A percentile compares a stretch with the other conserved stretches of the same genome.
phyloP scores from a whole-genome alignment of 1,139 yeast species.

The Yamadazyma trypodendri region DNA sequence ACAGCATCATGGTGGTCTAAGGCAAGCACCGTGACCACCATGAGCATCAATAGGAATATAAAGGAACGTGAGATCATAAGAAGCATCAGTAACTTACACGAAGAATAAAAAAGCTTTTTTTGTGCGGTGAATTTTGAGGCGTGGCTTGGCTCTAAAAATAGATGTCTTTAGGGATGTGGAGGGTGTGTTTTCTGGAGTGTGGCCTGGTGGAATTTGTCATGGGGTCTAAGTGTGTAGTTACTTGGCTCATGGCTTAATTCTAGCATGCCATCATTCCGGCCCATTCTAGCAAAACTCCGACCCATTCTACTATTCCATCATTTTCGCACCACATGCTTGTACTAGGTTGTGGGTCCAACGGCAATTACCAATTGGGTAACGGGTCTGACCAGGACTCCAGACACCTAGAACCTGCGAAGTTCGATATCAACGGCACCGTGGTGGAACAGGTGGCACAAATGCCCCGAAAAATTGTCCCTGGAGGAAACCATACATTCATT shows the following conservation, averaged over 20 bases:
- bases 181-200: too few relatives aligned
- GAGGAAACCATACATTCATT: slow-evolving; percentile 85
- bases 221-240: too few relatives aligned
- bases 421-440: slow-evolving; percentile 16
- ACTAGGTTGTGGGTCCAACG: slow-evolving; percentile 75
- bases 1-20: background rate
- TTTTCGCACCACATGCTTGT: slow-evolving; percentile 11
- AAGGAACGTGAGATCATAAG: slow-evolving; percentile 7
- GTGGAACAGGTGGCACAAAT: slow-evolving; percentile 4
- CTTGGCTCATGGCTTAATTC: too few relatives aligned
- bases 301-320: too few relatives aligned
- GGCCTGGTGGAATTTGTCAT: too few relatives aligned
- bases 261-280: too few relatives aligned
- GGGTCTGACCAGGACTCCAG: slow-evolving; percentile 54
- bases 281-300: too few relatives aligned
- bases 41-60: background rate
- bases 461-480: slow-evolving; percentile 51
- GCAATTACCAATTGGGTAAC: slow-evolving; percentile 71
- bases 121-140: background rate
- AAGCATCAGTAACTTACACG: background rate
- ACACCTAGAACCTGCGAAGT: slow-evolving; percentile 25
- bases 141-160: slow-evolving; percentile 1
- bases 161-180: too few relatives aligned
- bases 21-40: background rate
- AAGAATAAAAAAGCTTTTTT: background rate